These are phyloP conservation scores for Leccinum solheimii DNA, from an alignment of 1,284 basidiomycete genomes.

Conservation along the genomic window DNA sequence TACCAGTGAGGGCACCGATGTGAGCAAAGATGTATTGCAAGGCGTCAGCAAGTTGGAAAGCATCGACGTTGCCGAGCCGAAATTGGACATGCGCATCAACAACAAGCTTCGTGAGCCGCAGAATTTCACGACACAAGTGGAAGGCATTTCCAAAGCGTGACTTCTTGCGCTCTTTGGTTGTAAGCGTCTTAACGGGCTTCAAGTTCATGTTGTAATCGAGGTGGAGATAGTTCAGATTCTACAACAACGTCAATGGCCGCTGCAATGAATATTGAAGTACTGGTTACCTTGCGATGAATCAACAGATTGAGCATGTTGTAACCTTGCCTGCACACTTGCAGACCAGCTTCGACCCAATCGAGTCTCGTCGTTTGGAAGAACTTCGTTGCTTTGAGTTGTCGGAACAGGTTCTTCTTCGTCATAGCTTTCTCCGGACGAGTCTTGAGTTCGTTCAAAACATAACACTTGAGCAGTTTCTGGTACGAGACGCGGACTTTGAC, in stretches of 20 bases:
- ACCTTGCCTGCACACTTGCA: conserved; percentile 97
- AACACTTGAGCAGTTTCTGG: conserved; percentile 97
- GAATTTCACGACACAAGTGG: conserved; percentile 96
- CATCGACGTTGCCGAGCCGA: conserved; percentile 97
- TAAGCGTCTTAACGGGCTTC: conserved; percentile 98
- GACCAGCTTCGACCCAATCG: conserved; percentile 99
- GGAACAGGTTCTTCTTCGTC: conserved; percentile 97
- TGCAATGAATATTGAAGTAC: not conserved
- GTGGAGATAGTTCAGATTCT: conserved; percentile 96
- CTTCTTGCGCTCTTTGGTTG: conserved; percentile 99
- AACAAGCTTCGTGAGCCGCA: conserved; percentile 96
- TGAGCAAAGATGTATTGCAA: conserved; percentile 98
- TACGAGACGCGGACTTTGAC: conserved; percentile 99
- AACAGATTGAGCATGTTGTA: conserved; percentile 99
- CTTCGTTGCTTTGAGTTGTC: conserved; percentile 96
- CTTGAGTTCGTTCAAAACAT: conserved; percentile 92
- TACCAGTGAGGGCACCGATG: conserved; percentile 96
- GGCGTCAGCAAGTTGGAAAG: conserved; percentile 98
- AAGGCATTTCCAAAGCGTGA: conserved; percentile 99
- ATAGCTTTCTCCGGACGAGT: conserved; percentile 91
- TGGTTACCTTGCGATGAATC: conserved; percentile 88
- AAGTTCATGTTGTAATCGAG: conserved; percentile 94
- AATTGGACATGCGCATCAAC: conserved; percentile 99
- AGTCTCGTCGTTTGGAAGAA: conserved; percentile 98
- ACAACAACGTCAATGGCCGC: conserved; percentile 1